Evolutionary conservation across 202 grass and related monocot genomes (phyloP), one percentile per base, ranked within the genome.

Genomic region (Bolboschoenoplectus hybrid): DNA sequence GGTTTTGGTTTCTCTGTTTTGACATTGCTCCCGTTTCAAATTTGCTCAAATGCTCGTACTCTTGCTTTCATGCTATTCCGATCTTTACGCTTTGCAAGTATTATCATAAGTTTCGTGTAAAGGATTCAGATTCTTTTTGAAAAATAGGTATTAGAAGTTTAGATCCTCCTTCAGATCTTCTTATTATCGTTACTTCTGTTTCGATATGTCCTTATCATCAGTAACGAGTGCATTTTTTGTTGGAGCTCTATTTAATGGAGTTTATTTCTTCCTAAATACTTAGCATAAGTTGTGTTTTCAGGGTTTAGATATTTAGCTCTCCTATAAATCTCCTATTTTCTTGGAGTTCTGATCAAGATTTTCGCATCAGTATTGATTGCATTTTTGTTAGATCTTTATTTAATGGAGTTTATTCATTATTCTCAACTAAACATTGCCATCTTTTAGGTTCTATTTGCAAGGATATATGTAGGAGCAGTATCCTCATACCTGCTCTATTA

Each of bases 1-100:
- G 26, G 26, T 83, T 82, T 93, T 58, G 55, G 68, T 40, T 39
- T 12, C 8, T 44, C 62, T 58, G 2, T 61, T 87, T 17, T 82
- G 49, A 36, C 26, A 26, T 40, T 49, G 73, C 55, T 50, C 16
- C 20, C 14, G 10, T 63, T 82, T 67, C 63, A 64, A 87, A 16
- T 4, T 50, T 63, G 13, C 3, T 67, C 32, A 40, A 52, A 65
- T 66, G 57, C 0, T 65, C 46, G 56, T 12, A 52, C 9, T 83
- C 2, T 41, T 58, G 14, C 51, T 3, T 9, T 39, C 0, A 57
- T 78, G 74, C 16, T 57, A 3, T 53, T 76, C 68, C 34, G 47
- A 76, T 82, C 39, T 2, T 64, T 26, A 64, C 58, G 6, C 7
- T n/a, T 41, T 44, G 3, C 11, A 36, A 56, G 6, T 12, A 1